Evolutionary conservation across 441 rosid species (phyloP).

Genomic region (Gossypium aridum): DNA sequence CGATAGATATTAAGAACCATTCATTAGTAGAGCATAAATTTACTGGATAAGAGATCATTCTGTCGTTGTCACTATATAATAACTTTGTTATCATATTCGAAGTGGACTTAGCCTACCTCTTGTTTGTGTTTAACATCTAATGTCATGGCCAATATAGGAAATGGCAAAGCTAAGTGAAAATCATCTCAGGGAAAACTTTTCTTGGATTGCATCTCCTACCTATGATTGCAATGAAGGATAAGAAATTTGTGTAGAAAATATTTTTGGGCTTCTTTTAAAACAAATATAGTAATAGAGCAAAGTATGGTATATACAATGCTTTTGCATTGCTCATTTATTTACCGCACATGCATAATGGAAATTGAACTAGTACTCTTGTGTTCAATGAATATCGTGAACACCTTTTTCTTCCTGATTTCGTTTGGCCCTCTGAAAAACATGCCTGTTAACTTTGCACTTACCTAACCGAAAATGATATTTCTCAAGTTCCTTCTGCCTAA

Average conservation of each 20-base stretch:
- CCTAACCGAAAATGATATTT: not conserved
- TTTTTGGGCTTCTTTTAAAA: not conserved
- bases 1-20: not conserved
- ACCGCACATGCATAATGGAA: not conserved
- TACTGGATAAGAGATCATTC: not conserved
- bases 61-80: not conserved
- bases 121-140: not conserved
- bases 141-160: not conserved
- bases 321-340: not conserved
- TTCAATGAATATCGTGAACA: not conserved
- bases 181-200: slow-evolving; percentile 9
- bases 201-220: not conserved
- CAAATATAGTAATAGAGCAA: not conserved
- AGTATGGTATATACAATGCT: not conserved
- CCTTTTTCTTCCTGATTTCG: not conserved
- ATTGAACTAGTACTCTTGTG: not conserved
- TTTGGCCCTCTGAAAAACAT: not conserved
- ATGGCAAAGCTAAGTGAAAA: not conserved
- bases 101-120: no score
- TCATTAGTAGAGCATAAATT: not conserved
- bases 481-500: slow-evolving; percentile 2
- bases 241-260: not conserved
- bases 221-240: not conserved
- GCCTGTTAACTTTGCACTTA: not conserved
- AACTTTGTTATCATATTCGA: not conserved